These are phyloP conservation scores for Penicillium vulpinum DNA, from an alignment of 2,329 filamentous ascomycete genomes.

Conservation along the genomic window DNA sequence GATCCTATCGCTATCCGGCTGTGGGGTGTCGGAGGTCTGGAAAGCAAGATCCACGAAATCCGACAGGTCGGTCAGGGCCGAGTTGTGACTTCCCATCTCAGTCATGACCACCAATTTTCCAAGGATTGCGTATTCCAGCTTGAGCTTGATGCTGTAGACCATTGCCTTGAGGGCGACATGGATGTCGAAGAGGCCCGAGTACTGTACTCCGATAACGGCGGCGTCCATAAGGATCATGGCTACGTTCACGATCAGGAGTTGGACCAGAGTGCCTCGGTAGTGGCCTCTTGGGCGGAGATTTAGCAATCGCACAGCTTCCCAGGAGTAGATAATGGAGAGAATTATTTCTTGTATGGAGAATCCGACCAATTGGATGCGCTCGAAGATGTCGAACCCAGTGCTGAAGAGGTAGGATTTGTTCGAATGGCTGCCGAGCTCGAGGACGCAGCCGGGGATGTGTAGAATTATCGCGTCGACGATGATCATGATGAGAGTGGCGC, in stretches of 20 bases:
- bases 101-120: constrained; percentile 39
- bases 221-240: constrained; percentile 49
- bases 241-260: constrained; percentile 50
- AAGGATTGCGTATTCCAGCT: constrained; percentile 50
- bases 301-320: constrained; percentile 52
- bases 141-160: constrained; percentile 51
- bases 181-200: constrained; percentile 43
- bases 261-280: constrained; percentile 44
- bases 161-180: constrained; percentile 48
- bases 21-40: constrained; percentile 6
- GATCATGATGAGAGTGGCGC: constrained; percentile 46
- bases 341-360: constrained; percentile 58
- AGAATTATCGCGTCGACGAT: constrained; percentile 45
- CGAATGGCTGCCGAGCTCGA: constrained; percentile 44
- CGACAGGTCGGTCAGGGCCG: constrained; percentile 23
- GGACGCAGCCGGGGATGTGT: constrained; percentile 43
- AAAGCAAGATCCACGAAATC: constrained; percentile 27
- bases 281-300: constrained; percentile 42
- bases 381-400: constrained; percentile 45
- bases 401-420: constrained; percentile 25
- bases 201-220: constrained; percentile 43
- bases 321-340: constrained; percentile 54
- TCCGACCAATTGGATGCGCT: constrained; percentile 55
- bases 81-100: constrained; percentile 16
- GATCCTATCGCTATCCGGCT: constrained; percentile 15